Percentiles rank a stretch among this genome's conserved stretches.
Conservation (phyloP, 2,329 filamentous ascomycete species). For the Ophiostoma australiae region DNA sequence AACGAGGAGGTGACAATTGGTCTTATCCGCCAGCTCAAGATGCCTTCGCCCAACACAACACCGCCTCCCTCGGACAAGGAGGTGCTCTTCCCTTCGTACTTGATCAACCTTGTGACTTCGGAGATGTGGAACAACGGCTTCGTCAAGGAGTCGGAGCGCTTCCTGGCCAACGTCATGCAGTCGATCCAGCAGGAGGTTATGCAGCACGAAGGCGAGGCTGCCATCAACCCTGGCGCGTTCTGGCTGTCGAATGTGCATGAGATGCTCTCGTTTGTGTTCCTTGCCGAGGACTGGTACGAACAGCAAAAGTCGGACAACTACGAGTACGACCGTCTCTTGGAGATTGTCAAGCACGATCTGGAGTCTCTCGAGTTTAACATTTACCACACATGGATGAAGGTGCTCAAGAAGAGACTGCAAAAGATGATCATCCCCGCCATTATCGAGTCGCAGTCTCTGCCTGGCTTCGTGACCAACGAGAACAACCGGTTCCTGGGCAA, state of each 20-base stretch:
- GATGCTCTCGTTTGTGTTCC: constrained; percentile 98
- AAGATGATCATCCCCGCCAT: constrained; percentile 99
- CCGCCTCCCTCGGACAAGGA: constrained; percentile 96
- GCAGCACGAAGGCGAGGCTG: constrained; percentile 96
- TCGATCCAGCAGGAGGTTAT: constrained; percentile 99
- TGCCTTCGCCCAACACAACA: constrained; percentile 78
- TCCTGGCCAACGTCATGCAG: constrained; percentile 99
- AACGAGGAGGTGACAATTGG: constrained; percentile 98
- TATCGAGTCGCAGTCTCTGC: constrained; percentile 96
- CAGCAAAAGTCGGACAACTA: constrained; percentile 99
- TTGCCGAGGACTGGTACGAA: constrained; percentile 99
- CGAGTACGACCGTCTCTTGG: constrained; percentile 92
- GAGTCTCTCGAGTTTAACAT: constrained; percentile 99
- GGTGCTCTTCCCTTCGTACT: constrained; percentile 94
- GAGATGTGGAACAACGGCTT: constrained; percentile 99
- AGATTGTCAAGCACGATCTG: constrained; percentile 98
- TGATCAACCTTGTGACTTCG: constrained; percentile 97
- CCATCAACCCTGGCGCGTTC: constrained; percentile 94
- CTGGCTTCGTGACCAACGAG: constrained; percentile 97
- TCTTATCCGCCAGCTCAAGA: constrained; percentile 93
- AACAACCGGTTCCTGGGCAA: constrained; percentile 98
- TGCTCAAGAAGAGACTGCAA: constrained; percentile 96
- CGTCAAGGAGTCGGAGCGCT: constrained; percentile 97
- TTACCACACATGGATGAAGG: constrained; percentile 99
- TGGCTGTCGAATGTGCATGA: constrained; percentile 99